Percentiles rank a stretch among this genome's conserved stretches.
These are phyloP conservation scores for Colletotrichum musae DNA, from an alignment of 2,329 filamentous ascomycete species.

Conservation along the genomic window DNA sequence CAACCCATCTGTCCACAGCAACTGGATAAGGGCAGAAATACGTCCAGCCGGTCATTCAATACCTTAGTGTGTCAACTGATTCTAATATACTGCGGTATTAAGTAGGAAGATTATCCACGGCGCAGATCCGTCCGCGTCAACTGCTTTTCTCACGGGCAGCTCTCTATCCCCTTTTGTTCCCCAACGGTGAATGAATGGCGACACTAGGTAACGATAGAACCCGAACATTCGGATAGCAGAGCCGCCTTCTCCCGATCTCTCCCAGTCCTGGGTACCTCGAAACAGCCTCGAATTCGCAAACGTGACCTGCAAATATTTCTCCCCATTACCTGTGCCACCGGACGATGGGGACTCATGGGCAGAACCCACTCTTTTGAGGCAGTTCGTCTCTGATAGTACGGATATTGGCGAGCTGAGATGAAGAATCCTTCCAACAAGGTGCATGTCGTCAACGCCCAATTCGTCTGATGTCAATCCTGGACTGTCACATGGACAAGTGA, in stretches of 20 bases:
- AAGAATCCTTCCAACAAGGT: background rate
- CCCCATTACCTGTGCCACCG: background rate
- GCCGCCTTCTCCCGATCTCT: slow-evolving; percentile 35
- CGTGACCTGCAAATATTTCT: slow-evolving; percentile 20
- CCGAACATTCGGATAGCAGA: slow-evolving; percentile 7
- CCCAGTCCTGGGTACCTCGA: background rate
- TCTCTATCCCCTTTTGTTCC: too few species aligned
- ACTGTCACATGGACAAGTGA: slow-evolving; percentile 5
- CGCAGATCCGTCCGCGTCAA: too few species aligned
- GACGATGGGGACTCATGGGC: background rate
- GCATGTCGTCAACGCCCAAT: slow-evolving; percentile 4
- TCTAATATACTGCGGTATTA: too few species aligned
- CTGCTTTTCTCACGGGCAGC: too few species aligned
- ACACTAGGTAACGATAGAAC: background rate
- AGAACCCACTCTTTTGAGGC: slow-evolving; percentile 4
- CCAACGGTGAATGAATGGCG: too few species aligned
- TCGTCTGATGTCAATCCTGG: background rate
- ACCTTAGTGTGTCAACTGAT: too few species aligned
- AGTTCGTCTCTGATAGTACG: background rate
- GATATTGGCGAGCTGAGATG: background rate
- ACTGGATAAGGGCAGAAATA: too few species aligned
- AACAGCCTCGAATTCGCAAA: slow-evolving; percentile 14
- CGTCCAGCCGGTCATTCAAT: too few species aligned
- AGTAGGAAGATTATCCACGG: too few species aligned
- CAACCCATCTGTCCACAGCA: too few species aligned